These are phyloP conservation scores for Pseudogymnoascus sp. DNA, from an alignment of 2,329 filamentous ascomycete species.

Conservation along the genomic window DNA sequence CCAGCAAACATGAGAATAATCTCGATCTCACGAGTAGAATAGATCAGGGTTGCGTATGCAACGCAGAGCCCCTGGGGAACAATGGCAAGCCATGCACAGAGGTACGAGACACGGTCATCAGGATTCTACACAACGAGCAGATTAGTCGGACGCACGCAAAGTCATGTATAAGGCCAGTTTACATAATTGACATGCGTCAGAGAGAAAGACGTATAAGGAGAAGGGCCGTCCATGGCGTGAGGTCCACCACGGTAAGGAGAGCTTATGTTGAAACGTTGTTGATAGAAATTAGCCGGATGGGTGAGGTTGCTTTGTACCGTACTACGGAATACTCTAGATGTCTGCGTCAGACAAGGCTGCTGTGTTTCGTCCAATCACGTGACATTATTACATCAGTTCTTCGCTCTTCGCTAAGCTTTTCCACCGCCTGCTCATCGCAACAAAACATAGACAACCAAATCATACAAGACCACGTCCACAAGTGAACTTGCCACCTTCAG, in stretches of 20 bases:
- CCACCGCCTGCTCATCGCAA: constrained; percentile 13
- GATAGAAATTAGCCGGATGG: not conserved
- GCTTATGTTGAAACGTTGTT: not conserved
- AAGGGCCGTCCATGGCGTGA: constrained; percentile 30
- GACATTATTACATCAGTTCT: constrained; percentile 9
- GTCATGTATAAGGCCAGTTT: constrained; percentile 28
- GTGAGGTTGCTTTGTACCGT: not conserved
- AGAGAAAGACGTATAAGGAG: constrained; percentile 76
- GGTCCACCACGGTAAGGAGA: not conserved
- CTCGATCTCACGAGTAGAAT: constrained; percentile 85
- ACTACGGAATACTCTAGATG: not conserved
- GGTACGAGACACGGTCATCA: constrained; percentile 69
- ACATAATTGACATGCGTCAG: constrained; percentile 96
- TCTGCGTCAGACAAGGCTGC: not conserved
- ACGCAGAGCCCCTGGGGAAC: constrained; percentile 86
- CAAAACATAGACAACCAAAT: constrained; percentile 27
- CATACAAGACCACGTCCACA: constrained; percentile 27
- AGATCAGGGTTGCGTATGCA: constrained; percentile 81
- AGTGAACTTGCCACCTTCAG: constrained; percentile 15
- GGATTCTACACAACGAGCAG: constrained; percentile 57
- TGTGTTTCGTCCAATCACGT: not conserved
- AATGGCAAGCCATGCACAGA: constrained; percentile 89
- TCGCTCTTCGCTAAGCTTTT: constrained; percentile 12
- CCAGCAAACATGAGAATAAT: constrained; percentile 84
- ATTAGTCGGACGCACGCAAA: not conserved